phyloP scores from a whole-genome alignment of 495 filamentous ascomycete species.

The Bathelium albidoporum region DNA sequence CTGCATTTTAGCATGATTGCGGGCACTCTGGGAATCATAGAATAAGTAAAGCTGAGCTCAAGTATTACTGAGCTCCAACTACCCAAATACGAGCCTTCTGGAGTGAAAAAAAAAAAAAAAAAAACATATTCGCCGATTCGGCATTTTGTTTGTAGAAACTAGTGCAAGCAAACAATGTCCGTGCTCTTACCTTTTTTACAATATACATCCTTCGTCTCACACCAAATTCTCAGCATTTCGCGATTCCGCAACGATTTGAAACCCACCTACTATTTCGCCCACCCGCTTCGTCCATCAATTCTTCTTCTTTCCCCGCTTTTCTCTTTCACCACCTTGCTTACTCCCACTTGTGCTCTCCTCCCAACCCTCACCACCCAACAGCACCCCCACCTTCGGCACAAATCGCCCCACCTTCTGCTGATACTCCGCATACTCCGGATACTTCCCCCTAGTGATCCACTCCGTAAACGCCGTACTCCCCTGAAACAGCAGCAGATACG shows the following conservation, averaged over 20 bases:
- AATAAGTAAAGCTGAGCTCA: not conserved
- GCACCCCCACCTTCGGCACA: conserved; percentile 49
- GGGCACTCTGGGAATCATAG: not conserved
- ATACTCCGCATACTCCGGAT: conserved; percentile 80
- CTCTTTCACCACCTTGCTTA: conserved; percentile 12
- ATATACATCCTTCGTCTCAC: no score
- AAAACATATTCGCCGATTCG: no score
- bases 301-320: conserved; percentile 13
- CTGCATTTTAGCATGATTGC: conserved; percentile 20
- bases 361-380: conserved; percentile 16
- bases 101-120: not conserved
- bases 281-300: not conserved
- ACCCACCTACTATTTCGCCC: no score
- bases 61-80: not conserved
- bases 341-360: conserved; percentile 9
- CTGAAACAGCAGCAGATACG: conserved; percentile 74
- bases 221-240: no score
- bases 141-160: no score
- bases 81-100: not conserved
- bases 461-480: conserved; percentile 83
- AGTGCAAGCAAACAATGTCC: no score
- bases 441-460: conserved; percentile 65
- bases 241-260: no score
- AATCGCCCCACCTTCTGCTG: conserved; percentile 73
- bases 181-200: no score